Percentiles rank a stretch among this genome's conserved stretches.
phyloP scores from a whole-genome alignment of 352 stramenopile species.

The Phytophthora tubulina region DNA sequence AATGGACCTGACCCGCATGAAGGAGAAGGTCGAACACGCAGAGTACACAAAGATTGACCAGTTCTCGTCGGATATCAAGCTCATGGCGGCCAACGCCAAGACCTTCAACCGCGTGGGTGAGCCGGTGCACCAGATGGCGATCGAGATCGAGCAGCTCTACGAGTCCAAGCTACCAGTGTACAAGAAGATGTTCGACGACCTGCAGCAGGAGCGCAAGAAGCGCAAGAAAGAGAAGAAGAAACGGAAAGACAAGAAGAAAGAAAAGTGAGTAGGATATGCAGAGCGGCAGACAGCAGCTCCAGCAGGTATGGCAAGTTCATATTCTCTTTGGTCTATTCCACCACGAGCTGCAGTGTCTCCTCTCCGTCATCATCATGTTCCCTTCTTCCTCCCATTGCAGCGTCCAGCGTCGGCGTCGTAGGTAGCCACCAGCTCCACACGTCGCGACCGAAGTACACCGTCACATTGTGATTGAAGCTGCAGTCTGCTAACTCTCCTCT shows the following conservation, averaged over 20 bases:
- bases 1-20: conserved; percentile 89
- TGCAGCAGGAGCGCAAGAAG: conserved; percentile 87
- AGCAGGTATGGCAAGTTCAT: conserved; percentile 22
- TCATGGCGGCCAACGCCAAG: conserved; percentile 86
- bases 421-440: conserved; percentile 68
- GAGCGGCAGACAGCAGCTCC: not conserved
- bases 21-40: conserved; percentile 80
- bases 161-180: conserved; percentile 73
- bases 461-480: conserved; percentile 58
- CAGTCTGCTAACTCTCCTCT: conserved; percentile 60
- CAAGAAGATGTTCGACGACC: conserved; percentile 76
- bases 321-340: conserved; percentile 38
- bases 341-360: conserved; percentile 56
- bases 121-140: conserved; percentile 86
- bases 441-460: conserved; percentile 75
- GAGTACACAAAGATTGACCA: conserved; percentile 85
- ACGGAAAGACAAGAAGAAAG: conserved; percentile 91
- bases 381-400: conserved; percentile 31
- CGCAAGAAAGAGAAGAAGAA: conserved; percentile 93
- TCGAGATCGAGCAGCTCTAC: conserved; percentile 84
- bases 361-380: conserved; percentile 24
- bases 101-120: conserved; percentile 87
- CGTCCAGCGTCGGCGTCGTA: conserved; percentile 51
- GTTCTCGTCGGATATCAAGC: conserved; percentile 80
- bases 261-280: conserved; percentile 72